Conservation (phyloP, 2,329 filamentous ascomycete genomes). For the Thermochaetoides dissita region DNA sequence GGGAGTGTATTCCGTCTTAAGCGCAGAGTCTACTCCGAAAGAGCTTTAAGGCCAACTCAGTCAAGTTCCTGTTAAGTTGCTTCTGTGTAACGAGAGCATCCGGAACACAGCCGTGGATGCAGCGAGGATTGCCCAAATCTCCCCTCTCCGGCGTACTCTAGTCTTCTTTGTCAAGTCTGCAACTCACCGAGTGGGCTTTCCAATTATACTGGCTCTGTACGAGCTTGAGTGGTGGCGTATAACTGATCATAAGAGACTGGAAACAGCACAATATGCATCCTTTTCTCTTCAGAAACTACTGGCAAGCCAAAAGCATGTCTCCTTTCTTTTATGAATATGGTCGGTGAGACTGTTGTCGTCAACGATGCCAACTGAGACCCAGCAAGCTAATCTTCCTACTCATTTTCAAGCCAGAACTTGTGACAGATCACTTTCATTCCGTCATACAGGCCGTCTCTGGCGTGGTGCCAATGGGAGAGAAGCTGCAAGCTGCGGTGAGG, state of each 20-base stretch:
- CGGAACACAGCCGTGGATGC: conserved; percentile 34
- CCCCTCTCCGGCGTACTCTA: conserved; percentile 30
- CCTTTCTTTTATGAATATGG: conserved; percentile 29
- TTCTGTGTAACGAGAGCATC: conserved; percentile 34
- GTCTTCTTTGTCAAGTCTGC: too few relatives aligned
- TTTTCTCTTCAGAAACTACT: conserved; percentile 36
- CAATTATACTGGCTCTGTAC: too few relatives aligned
- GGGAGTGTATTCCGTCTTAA: conserved; percentile 45
- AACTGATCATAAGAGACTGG: conserved; percentile 16
- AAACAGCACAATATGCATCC: conserved; percentile 27
- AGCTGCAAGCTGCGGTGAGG: conserved; percentile 36
- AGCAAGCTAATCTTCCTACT: conserved; percentile 28
- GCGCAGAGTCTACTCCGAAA: conserved; percentile 31
- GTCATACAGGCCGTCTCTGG: conserved; percentile 35
- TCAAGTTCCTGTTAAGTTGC: conserved; percentile 24
- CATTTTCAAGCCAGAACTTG: conserved; percentile 41
- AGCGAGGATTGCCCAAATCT: conserved; percentile 30
- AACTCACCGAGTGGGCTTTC: too few relatives aligned
- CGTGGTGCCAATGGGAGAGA: conserved; percentile 41
- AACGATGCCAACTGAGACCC: conserved; percentile 18
- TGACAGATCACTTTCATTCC: conserved; percentile 40
- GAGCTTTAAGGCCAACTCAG: conserved; percentile 35
- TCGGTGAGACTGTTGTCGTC: conserved; percentile 23
- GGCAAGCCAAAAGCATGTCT: conserved; percentile 33
- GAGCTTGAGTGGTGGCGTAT: too few relatives aligned